phyloP scores from a whole-genome alignment of 768 basidiomycete genomes.

The Grammothele lineata region DNA sequence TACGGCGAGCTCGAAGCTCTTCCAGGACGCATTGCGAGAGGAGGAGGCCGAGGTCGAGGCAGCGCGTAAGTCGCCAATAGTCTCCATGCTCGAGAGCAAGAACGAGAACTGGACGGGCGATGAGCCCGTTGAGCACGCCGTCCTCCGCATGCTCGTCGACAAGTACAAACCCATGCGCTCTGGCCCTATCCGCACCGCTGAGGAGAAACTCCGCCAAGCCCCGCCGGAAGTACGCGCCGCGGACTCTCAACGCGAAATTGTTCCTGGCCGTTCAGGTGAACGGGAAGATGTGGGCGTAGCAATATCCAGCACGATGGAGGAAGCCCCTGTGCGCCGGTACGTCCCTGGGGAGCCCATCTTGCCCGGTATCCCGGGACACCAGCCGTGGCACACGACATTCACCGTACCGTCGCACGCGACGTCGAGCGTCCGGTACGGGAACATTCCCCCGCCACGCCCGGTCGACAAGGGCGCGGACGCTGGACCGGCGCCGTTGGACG shows the following conservation, averaged over 20 bases:
- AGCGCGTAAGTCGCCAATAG: constrained; percentile 16
- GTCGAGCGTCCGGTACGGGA: constrained; percentile 50
- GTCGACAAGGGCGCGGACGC: neutral
- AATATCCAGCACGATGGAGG: neutral
- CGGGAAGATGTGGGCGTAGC: neutral
- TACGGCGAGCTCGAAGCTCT: constrained; percentile 55
- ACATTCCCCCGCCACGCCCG: constrained; percentile 27
- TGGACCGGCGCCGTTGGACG: constrained; percentile 26
- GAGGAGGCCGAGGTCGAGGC: constrained; percentile 35
- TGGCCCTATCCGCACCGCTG: constrained; percentile 53
- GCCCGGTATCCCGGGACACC: constrained; percentile 50
- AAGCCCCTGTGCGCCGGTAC: constrained; percentile 7
- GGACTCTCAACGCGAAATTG: constrained; percentile 8
- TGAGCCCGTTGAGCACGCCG: constrained; percentile 62
- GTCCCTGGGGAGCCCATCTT: constrained; percentile 41
- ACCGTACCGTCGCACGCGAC: constrained; percentile 52
- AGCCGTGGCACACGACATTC: constrained; percentile 70
- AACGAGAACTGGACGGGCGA: constrained; percentile 77
- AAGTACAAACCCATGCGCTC: constrained; percentile 80
- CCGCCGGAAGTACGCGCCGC: constrained; percentile 36
- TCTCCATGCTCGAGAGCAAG: constrained; percentile 36
- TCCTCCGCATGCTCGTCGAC: constrained; percentile 83
- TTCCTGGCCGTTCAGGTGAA: no score
- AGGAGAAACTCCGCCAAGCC: constrained; percentile 56
- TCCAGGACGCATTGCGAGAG: constrained; percentile 57